Evolutionary conservation across 345 rosid species (phyloP), one percentile per base, ranked within the genome.

Genomic region (Populus pruinosa): DNA sequence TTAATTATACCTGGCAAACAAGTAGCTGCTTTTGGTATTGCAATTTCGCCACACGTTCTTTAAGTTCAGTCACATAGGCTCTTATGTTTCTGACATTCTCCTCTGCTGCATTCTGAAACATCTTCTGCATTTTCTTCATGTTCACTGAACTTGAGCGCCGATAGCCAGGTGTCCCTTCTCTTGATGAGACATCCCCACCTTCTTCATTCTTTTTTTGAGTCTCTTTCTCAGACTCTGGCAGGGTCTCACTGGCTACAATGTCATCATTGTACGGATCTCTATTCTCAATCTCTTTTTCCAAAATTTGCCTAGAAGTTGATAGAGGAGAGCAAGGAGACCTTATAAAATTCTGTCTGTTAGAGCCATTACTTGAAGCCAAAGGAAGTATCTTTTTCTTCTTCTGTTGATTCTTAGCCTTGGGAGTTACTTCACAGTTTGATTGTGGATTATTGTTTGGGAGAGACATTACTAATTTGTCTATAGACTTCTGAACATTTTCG

Each of bases 11-110:
- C 99, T 95, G 99, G 83, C 97, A 90, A 86, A 96, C 99, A 79
- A 96, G 98, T n/a, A 96, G 91, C 81, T 96, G 99, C 88, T 96
- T 96, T 85, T 96, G 98, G 85, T 96, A 96, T 85, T 96, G 99
- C 82, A 96, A 82, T 80, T 95, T 95, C 16, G 98, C 99, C 63
- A 95, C 96, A 21, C 97, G 98, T 83, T 95, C 98, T 84, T 95
- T 95, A 81, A 95, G 86, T 83, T 93, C 97, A 0, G 98, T 95
- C 44, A 95, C 98, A 71, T 95, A 95, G 38, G 96, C 86, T 85
- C 94, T 82, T 79, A 95, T 95, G 89, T 92, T 93, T 87, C 99
- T 88, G 71, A 95, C 99, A 73, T 95, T 95, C 89, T 95, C 99
- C 86, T 95, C 98, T n/a, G 99, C 98, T 49, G 99, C 99, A 87